phyloP scores from a whole-genome alignment of 1,139 yeast genomes.

The Nadsonia commutata region DNA sequence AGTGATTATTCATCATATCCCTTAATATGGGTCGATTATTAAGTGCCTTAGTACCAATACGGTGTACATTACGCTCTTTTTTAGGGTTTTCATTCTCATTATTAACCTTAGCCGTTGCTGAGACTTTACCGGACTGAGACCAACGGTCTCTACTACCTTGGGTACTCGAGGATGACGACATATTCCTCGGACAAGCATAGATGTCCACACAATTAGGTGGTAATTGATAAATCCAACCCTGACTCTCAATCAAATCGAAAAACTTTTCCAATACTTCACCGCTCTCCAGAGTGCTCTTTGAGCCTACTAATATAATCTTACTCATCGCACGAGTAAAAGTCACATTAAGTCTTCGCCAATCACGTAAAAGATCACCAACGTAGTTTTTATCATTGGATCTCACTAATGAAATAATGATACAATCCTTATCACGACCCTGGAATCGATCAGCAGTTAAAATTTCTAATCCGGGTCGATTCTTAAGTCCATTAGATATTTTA shows the following conservation, averaged over 20 bases:
- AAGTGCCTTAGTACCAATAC: background rate
- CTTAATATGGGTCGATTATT: background rate
- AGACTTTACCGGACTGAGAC: background rate
- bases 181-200: constrained; percentile 19
- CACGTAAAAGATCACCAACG: constrained; percentile 68
- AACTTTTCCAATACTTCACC: constrained; percentile 47
- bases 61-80: background rate
- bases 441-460: constrained; percentile 87
- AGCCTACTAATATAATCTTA: constrained; percentile 73
- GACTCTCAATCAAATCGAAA: constrained; percentile 40
- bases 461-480: constrained; percentile 38
- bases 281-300: constrained; percentile 44
- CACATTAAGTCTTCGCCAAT: constrained; percentile 87
- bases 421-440: constrained; percentile 91
- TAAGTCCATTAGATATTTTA: constrained; percentile 33
- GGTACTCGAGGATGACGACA: background rate
- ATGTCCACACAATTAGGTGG: constrained; percentile 31
- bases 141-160: background rate
- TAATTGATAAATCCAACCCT: constrained; percentile 51
- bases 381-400: constrained; percentile 55
- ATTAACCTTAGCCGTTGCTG: background rate
- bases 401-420: constrained; percentile 76
- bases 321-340: constrained; percentile 84
- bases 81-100: background rate
- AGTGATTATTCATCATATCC: background rate